Percentiles rank a stretch among this genome's conserved stretches.
Evolutionary conservation across 164 flowering plant genomes (phyloP).

Genomic region (Platanus orientalis): DNA sequence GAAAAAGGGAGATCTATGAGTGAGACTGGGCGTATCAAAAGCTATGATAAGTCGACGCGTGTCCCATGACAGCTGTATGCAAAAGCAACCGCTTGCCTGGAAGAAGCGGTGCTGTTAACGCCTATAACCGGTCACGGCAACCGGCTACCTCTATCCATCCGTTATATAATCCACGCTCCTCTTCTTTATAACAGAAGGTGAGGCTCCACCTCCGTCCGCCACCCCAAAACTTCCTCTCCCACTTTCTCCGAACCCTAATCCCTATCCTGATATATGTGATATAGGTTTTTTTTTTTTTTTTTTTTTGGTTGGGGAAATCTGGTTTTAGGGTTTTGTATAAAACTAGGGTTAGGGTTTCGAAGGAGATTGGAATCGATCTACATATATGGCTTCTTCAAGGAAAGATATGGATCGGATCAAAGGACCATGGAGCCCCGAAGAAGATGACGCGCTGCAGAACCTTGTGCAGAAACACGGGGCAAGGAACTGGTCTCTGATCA

Average conservation of each 20-base stretch:
- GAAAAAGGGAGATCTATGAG: background rate
- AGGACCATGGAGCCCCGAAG: constrained; percentile 97
- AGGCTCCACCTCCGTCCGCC: background rate
- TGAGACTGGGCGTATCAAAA: constrained; percentile 20
- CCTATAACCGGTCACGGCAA: constrained; percentile 6
- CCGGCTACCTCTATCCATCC: constrained; percentile 20
- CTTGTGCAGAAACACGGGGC: constrained; percentile 74
- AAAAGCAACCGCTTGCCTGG: constrained; percentile 41
- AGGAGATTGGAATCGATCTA: background rate
- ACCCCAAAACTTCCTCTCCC: background rate
- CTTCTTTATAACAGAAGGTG: background rate
- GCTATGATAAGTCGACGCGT: constrained; percentile 49
- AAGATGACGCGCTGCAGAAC: constrained; percentile 54
- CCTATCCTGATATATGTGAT: too few relatives aligned
- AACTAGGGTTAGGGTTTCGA: constrained; percentile 1
- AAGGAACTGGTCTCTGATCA: constrained; percentile 83
- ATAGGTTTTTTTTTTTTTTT: too few relatives aligned
- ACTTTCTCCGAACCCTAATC: background rate
- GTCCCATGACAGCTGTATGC: constrained; percentile 58
- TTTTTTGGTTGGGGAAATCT: too few relatives aligned
- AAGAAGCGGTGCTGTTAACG: constrained; percentile 40
- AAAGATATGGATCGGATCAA: constrained; percentile 72
- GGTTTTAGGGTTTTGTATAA: too few relatives aligned
- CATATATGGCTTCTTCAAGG: constrained; percentile 26
- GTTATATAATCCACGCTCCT: constrained; percentile 3